Evolutionary conservation across 306 rosid genomes (phyloP), one percentile per base, ranked within the genome.

Genomic region (Cicer pinnatifidum): DNA sequence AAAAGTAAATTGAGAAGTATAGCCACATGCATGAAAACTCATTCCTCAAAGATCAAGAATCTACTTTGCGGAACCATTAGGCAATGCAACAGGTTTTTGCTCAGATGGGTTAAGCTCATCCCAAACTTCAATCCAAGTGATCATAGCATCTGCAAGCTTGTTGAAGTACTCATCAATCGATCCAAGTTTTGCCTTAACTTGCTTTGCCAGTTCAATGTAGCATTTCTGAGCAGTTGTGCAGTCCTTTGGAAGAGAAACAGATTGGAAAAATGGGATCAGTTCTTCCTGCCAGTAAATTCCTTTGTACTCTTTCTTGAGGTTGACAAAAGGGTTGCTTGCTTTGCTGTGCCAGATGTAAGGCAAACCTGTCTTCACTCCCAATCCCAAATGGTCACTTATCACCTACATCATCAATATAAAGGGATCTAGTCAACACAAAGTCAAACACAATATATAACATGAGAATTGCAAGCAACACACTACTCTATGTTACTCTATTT

Each of bases 291-390:
- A 92, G 86, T 73, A 88, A 64, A 92, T 86, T 47, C 97, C 97
- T 39, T 92, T 89, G 88, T 86, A 92, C 76, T 92, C 97, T 77
- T 89, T 92, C 83, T 81, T 92, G 0, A 92, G 93, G 82, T 92
- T 92, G 79, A 88, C 88, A 62, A 92, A 92, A 38, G 96, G 91
- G 63, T 85, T 85, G 90, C 97, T 92, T 2, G 96, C 97, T 75
- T 92, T 92, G 91, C 89, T 92, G 81, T 92, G 97, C 91, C 91
- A 92, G 39, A 92, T 82, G 84, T 92, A 92, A 15, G 97, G 97
- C 75, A 92, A 68, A 2, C 97, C 97, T 35, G 97, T 92, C 84
- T 92, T 92, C 63, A 92, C 91, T 70, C 97, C 97, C 6, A 76
- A 63, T 41, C 97, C 96, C 56, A 92, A 78, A 74, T 92, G 97